Percentiles rank a stretch among this genome's conserved stretches.
Conservation (phyloP, 306 rosid species). For the Vigna unguiculata region DNA sequence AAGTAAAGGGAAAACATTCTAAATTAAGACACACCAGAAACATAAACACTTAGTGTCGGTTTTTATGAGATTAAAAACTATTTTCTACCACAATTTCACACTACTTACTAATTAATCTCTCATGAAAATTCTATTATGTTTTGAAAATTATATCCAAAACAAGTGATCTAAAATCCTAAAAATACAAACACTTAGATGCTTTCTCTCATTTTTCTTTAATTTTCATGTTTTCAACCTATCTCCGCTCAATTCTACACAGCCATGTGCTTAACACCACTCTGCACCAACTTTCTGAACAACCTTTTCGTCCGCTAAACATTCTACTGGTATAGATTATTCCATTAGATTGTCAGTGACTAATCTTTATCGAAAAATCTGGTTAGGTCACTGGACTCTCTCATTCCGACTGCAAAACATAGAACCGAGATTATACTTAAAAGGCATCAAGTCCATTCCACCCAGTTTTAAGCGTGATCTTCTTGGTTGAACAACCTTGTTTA, state of each 20-base stretch:
- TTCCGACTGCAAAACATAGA: too few relatives aligned
- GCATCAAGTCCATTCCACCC: too few relatives aligned
- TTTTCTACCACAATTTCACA: not conserved
- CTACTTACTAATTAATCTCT: not conserved
- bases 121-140: not conserved
- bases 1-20: not conserved
- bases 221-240: not conserved
- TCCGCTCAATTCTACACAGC: not conserved
- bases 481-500: not conserved
- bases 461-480: too few relatives aligned
- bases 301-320: not conserved
- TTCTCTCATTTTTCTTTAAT: not conserved
- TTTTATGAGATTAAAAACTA: not conserved
- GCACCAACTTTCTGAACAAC: not conserved
- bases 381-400: too few relatives aligned
- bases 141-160: not conserved
- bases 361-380: too few relatives aligned
- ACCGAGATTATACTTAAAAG: too few relatives aligned
- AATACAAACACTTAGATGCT: not conserved
- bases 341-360: too few relatives aligned
- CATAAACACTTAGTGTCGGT: not conserved
- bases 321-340: too few relatives aligned
- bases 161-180: not conserved
- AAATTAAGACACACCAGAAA: constrained; percentile 28
- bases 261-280: not conserved